phyloP scores from a whole-genome alignment of 1,139 yeast genomes.

The Candida buenavistaensis region DNA sequence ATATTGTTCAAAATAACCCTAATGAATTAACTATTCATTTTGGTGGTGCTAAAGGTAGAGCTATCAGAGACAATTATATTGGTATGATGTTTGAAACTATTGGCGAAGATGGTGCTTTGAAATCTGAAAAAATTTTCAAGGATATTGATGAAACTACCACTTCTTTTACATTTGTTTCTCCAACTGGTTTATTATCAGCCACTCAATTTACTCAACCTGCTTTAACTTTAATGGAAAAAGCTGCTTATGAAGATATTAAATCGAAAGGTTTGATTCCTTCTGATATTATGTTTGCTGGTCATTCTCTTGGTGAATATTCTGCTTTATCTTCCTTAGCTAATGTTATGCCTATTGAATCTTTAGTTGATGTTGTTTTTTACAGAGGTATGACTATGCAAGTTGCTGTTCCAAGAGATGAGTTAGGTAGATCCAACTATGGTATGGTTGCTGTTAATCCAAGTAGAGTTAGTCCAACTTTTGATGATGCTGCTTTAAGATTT shows the following conservation, averaged over 20 bases:
- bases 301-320: conserved; percentile 97
- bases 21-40: conserved; percentile 92
- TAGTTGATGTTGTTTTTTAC: conserved; percentile 97
- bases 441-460: conserved; percentile 99
- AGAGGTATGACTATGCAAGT: conserved; percentile 99
- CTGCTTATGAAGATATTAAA: conserved; percentile 96
- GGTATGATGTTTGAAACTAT: conserved; percentile 98
- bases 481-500: conserved; percentile 90
- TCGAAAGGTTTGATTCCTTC: conserved; percentile 93
- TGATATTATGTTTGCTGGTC: conserved; percentile 96
- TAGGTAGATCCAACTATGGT: conserved; percentile 97
- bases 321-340: conserved; percentile 96
- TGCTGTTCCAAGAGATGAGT: conserved; percentile 95
- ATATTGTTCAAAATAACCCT: conserved; percentile 95
- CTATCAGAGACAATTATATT: conserved; percentile 89
- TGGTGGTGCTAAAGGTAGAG: conserved; percentile 97
- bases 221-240: conserved; percentile 97
- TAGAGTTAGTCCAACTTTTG: conserved; percentile 83
- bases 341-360: conserved; percentile 97
- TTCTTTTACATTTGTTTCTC: conserved; percentile 85
- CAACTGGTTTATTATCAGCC: conserved; percentile 93
- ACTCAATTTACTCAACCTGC: conserved; percentile 99
- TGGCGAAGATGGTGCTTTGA: conserved; percentile 78
- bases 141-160: conserved; percentile 80
- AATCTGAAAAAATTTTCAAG: conserved; percentile 93